Base-by-base conservation (phyloP, 2,329 filamentous ascomycete genomes). In the Tolypocladium nubicola region DNA sequence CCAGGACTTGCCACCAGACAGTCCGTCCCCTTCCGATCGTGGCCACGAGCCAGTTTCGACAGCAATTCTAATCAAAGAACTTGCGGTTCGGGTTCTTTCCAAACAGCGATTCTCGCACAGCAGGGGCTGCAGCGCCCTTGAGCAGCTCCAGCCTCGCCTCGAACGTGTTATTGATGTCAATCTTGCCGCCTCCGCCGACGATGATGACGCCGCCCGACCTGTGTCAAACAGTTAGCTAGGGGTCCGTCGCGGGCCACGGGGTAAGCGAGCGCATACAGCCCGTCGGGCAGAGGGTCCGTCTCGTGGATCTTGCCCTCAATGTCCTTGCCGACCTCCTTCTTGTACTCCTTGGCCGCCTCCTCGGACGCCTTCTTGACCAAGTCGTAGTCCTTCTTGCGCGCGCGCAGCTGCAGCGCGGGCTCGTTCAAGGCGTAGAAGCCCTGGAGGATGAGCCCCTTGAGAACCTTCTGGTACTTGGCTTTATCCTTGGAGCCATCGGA, bases 81-180 rank as follows among this genome's bases (percentile, higher is more conserved):
- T 88, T 96, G 73, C 94, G 87, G 83, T 97, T 97, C 66, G 85
- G 81, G 79, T 99, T 99, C 78, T 90, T 87, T 60, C 94, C 94
- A 69, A 99, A 99, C 59, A 99, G 80, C 19, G 88, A 88, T 72
- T 88, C 83, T 68, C 94, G 84, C 67, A 99, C 86, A 50, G 85
- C 85, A 16, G 94, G 94, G 58, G 97, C 83, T 55, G 90, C 89
- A 64, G 89, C 88, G 58, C 87, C 86, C 75, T 96, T 88, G 63
- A 97, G 84, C 60, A 97, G 80, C 68, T 82, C 83, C 73, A 99
- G 79, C 64, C 94, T 86, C 71, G 96, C 89, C 71, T 97, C 94
- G 65, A 97, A 89, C 57, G 94, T 97, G 79, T 99, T 97, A 83
- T 97, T 92, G 74, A 99, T 93, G 68, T 96, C 91, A 71, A 99